Evolutionary conservation across 371 early-diverging fungal species (phyloP).

Genomic region (Rhizomucor pusillus): DNA sequence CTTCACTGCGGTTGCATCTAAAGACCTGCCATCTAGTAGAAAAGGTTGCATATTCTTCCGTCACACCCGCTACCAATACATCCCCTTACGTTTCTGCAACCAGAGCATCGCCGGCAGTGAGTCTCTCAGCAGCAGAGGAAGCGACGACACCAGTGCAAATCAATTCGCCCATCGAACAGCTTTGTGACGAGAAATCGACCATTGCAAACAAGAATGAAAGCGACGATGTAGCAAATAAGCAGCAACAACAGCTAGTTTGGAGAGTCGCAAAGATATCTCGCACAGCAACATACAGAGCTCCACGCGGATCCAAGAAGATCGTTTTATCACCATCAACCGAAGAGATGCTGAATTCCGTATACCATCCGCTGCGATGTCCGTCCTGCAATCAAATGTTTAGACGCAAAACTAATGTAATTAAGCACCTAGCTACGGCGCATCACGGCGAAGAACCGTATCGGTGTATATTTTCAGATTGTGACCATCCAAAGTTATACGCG

Average conservation of each 20-base stretch:
- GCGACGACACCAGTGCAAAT: background rate
- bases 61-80: background rate
- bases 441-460: constrained; percentile 45
- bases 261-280: background rate
- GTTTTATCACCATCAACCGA: constrained; percentile 27
- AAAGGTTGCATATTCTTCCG: background rate
- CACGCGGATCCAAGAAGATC: constrained; percentile 27
- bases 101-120: background rate
- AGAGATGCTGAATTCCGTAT: constrained; percentile 25
- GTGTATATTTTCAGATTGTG: constrained; percentile 36
- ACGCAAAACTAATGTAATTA: constrained; percentile 46
- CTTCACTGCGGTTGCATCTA: constrained; percentile 16
- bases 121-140: background rate
- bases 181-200: background rate
- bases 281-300: constrained; percentile 8
- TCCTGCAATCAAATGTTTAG: constrained; percentile 34
- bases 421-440: constrained; percentile 39
- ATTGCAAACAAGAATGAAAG: too few relatives aligned
- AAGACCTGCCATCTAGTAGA: constrained; percentile 9
- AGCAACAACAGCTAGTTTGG: background rate
- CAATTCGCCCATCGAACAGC: background rate
- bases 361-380: constrained; percentile 45
- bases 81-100: background rate
- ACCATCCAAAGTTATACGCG: constrained; percentile 42
- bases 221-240: too few relatives aligned